Percentiles rank a stretch among this genome's conserved stretches.
Conservation (phyloP, 2,329 filamentous ascomycete species). For the Keithomyces neogunnii region DNA sequence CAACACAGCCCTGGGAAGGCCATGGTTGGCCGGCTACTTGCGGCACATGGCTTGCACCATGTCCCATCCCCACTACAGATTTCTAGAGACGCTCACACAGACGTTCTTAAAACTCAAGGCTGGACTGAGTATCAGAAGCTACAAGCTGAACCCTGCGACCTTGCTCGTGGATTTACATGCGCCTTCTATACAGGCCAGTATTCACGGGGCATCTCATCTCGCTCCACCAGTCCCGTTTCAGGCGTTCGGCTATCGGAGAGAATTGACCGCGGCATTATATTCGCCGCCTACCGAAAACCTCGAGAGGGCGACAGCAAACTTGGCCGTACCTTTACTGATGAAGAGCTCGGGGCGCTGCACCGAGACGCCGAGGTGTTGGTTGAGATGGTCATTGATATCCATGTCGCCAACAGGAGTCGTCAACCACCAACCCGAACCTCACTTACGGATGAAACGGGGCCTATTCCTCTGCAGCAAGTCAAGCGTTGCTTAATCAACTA, state of each 20-base stretch:
- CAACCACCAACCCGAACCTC: slow-evolving; percentile 17
- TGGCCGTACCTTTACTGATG: slow-evolving; percentile 23
- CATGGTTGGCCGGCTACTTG: slow-evolving; percentile 42
- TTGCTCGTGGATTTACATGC: slow-evolving; percentile 43
- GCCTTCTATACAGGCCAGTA: slow-evolving; percentile 41
- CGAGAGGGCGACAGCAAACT: slow-evolving; percentile 26
- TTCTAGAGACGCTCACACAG: slow-evolving; percentile 38
- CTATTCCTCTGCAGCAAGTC: slow-evolving; percentile 23
- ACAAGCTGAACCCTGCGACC: slow-evolving; percentile 32
- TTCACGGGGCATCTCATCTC: slow-evolving; percentile 16
- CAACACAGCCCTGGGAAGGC: slow-evolving; percentile 11
- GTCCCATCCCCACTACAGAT: slow-evolving; percentile 45
- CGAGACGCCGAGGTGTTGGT: slow-evolving; percentile 44
- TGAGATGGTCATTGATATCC: slow-evolving; percentile 42
- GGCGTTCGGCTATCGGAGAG: slow-evolving; percentile 14
- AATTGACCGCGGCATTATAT: slow-evolving; percentile 45
- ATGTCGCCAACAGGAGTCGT: slow-evolving; percentile 29
- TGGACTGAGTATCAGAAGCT: slow-evolving; percentile 46
- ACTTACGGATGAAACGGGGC: slow-evolving; percentile 28
- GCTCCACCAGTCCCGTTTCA: slow-evolving; percentile 17
- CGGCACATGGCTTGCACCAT: slow-evolving; percentile 44
- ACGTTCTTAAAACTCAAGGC: slow-evolving; percentile 37
- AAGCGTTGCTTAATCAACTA: slow-evolving; percentile 2
- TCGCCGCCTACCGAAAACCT: slow-evolving; percentile 46
- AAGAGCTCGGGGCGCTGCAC: slow-evolving; percentile 37